Evolutionary conservation across 352 stramenopile species (phyloP).

Genomic region (Pythium phragmiticola): DNA sequence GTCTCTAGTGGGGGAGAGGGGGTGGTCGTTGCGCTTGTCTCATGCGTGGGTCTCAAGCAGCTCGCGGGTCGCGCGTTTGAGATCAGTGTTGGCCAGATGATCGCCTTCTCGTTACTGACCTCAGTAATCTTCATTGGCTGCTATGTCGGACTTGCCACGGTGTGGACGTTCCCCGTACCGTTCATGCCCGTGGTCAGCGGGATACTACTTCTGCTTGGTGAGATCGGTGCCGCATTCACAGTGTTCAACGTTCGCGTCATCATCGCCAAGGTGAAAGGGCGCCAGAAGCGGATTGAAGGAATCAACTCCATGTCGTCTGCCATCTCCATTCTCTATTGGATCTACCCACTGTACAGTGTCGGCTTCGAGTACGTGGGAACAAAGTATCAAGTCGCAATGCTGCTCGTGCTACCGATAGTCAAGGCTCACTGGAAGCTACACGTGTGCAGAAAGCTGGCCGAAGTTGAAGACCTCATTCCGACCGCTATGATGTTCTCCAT

Average conservation of each 20-base stretch:
- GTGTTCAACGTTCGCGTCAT: slow-evolving; percentile 2
- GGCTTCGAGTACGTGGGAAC: not conserved
- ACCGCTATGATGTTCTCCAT: slow-evolving; percentile 17
- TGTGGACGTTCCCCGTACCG: slow-evolving; percentile 11
- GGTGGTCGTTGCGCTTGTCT: not conserved
- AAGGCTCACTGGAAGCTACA: slow-evolving; percentile 10
- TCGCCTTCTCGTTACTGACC: not conserved
- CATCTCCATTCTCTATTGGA: not conserved
- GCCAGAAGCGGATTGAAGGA: not conserved
- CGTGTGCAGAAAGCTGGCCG: slow-evolving; percentile 1
- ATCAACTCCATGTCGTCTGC: slow-evolving; percentile 2
- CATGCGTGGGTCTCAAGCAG: not conserved
- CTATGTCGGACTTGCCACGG: not conserved
- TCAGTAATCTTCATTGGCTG: too few relatives aligned
- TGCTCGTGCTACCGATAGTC: slow-evolving; percentile 5
- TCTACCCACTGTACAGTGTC: not conserved
- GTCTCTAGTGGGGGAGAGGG: not conserved
- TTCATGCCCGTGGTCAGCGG: slow-evolving; percentile 10
- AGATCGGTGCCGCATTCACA: not conserved
- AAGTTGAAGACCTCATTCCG: slow-evolving; percentile 15
- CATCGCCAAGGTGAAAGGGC: not conserved
- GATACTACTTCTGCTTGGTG: not conserved
- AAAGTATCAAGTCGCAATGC: slow-evolving; percentile 1
- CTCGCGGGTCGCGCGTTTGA: not conserved
- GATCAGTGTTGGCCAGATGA: not conserved